Evolutionary conservation across 1,139 yeast genomes (phyloP).

Genomic region (Debaryomyces nepalensis): DNA sequence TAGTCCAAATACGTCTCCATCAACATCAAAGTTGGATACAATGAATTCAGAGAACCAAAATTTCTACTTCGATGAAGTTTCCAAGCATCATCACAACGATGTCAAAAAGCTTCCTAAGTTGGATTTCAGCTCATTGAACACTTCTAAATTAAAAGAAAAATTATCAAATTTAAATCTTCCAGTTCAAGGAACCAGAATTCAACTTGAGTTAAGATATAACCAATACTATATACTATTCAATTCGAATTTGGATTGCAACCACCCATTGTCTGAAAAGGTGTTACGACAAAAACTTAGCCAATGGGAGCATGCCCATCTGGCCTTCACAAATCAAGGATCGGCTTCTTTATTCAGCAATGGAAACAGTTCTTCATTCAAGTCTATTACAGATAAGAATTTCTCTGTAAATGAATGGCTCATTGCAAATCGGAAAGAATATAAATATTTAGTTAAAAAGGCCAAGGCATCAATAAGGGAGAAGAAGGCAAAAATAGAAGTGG

Average conservation of each 20-base stretch:
- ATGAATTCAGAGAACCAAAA: constrained; percentile 28
- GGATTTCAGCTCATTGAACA: constrained; percentile 63
- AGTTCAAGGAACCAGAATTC: constrained; percentile 62
- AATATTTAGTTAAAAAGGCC: constrained; percentile 56
- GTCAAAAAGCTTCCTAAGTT: constrained; percentile 55
- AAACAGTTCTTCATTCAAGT: constrained; percentile 29
- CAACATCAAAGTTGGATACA: not conserved
- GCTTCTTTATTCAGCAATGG: constrained; percentile 31
- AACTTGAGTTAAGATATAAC: constrained; percentile 71
- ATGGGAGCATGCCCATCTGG: constrained; percentile 68
- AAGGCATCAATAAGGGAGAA: constrained; percentile 31
- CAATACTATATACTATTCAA: constrained; percentile 83
- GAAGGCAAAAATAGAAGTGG: constrained; percentile 1
- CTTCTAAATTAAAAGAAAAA: constrained; percentile 65
- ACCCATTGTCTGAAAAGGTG: constrained; percentile 62
- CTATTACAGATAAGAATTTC: constrained; percentile 44
- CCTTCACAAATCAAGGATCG: constrained; percentile 27
- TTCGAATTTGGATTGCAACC: constrained; percentile 78
- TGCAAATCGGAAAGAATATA: constrained; percentile 56
- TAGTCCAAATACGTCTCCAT: not conserved
- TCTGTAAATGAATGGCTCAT: constrained; percentile 55
- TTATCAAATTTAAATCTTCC: constrained; percentile 60
- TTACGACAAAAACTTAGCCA: constrained; percentile 59
- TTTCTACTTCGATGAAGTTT: constrained; percentile 37
- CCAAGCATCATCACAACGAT: constrained; percentile 30